A percentile compares a stretch with the other conserved stretches of the same genome.
phyloP scores from a whole-genome alignment of 306 rosid genomes.

The Corylus heterophylla region DNA sequence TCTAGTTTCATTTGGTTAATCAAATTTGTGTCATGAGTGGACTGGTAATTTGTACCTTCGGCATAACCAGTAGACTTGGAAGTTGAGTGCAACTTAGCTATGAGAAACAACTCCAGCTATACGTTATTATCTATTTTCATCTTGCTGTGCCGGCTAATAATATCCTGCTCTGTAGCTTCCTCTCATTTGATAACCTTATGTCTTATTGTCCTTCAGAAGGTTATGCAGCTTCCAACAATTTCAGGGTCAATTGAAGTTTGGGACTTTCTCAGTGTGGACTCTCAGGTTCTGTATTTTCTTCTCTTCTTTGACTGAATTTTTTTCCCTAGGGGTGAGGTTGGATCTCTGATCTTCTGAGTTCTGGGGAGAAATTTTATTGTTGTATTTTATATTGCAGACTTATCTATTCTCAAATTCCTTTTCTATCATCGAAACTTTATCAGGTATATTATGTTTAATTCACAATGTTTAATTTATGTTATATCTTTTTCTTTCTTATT shows the following conservation, averaged over 20 bases:
- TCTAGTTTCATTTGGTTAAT: not conserved
- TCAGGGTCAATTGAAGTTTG: conserved; percentile 99
- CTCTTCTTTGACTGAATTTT: conserved; percentile 8
- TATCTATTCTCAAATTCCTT: conserved; percentile 85
- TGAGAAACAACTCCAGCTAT: conserved; percentile 28
- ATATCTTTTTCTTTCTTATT: conserved; percentile 5
- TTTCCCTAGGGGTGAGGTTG: not conserved
- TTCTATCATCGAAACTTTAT: conserved; percentile 84
- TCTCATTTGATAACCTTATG: conserved; percentile 26
- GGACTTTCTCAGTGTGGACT: conserved; percentile 98
- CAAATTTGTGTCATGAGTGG: conserved; percentile 7
- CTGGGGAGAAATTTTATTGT: not conserved
- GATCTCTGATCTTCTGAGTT: not conserved
- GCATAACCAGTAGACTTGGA: conserved; percentile 16
- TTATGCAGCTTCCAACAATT: conserved; percentile 88
- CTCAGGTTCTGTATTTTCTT: conserved; percentile 68
- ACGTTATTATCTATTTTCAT: conserved; percentile 15
- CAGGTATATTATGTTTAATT: conserved; percentile 63
- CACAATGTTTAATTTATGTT: conserved; percentile 27
- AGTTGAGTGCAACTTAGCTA: conserved; percentile 23
- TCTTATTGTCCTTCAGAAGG: conserved; percentile 57
- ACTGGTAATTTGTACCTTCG: conserved; percentile 16
- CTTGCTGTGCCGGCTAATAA: conserved; percentile 21
- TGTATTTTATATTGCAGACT: conserved; percentile 63
- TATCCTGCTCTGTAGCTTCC: conserved; percentile 12